Conservation (phyloP, 495 filamentous ascomycete genomes). For the Aspergillus egyptiacus region DNA sequence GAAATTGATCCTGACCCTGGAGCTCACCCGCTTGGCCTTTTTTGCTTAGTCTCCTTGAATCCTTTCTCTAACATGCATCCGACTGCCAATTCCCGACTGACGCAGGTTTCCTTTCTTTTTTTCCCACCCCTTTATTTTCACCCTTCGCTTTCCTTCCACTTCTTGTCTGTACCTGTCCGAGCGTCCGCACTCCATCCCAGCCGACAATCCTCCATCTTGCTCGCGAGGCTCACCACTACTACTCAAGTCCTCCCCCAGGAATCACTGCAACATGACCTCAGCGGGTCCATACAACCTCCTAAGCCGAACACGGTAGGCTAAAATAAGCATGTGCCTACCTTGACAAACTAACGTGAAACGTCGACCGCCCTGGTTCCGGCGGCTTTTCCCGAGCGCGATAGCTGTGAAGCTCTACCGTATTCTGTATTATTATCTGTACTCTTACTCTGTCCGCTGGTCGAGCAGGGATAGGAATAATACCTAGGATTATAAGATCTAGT, state of each 20-base stretch:
- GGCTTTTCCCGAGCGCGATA: conserved; percentile 14
- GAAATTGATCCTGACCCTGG: neutral
- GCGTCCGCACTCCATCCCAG: neutral
- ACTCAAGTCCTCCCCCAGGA: too few species aligned
- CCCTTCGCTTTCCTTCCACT: neutral
- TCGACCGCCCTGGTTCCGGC: conserved; percentile 9
- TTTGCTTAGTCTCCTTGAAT: conserved; percentile 1
- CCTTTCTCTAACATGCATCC: neutral
- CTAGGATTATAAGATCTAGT: too few species aligned
- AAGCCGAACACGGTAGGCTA: conserved; percentile 1
- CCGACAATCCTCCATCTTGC: neutral
- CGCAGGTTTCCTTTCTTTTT: conserved; percentile 2
- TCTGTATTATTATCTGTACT: too few species aligned
- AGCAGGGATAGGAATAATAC: too few species aligned
- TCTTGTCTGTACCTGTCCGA: neutral
- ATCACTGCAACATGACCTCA: conserved; percentile 1
- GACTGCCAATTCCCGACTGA: neutral
- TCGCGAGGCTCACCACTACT: too few species aligned
- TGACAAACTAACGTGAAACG: neutral
- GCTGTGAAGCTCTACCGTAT: too few species aligned
- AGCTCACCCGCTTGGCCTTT: neutral
- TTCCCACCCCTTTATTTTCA: conserved; percentile 5
- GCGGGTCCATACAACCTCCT: neutral
- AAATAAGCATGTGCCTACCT: conserved; percentile 12
- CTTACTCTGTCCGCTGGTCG: too few species aligned